Evolutionary conservation across 208 protist genomes (phyloP), one percentile per base, ranked within the genome.

Genomic region (Trypanosoma platydactyli): DNA sequence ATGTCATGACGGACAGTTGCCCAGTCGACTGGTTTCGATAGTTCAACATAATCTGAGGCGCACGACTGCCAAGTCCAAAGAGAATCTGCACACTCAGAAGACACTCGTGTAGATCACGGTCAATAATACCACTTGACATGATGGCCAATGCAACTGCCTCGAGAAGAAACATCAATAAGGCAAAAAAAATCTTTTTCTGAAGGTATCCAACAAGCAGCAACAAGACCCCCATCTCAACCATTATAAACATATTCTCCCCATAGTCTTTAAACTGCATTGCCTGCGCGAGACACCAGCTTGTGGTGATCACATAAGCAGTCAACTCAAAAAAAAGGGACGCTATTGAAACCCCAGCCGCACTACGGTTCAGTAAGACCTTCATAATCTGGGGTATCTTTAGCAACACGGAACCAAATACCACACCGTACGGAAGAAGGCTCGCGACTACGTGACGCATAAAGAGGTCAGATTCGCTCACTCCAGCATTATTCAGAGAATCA

Each of bases 301-400:
- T 90, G 2, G 82, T 84, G 30, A 93, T 89, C 42, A 90, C 75
- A 68, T 86, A 96, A 6, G 82, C 80, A 24, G 84, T 60, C n/a
- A 93, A 50, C 60, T 96, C 88, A 22, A 96, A 50, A 24, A 76
- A 68, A 56, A 87, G 75, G 3, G 88, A 68, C 20, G 68, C 29
- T 22, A 92, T 54, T 6, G 86, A 93, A 64, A 96, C 81, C 45
- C 91, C 91, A 27, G 81, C 80, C 0, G 85, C 86, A 41, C 73
- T 83, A 27, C 73, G 64, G 44, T 73, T 59, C 35, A 76, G 69
- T 46, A 71, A 24, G 41, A 96, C 76, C 57, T 82, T 92, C 20
- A 92, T 25, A 63, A 96, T 94, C 77, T 96, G 91, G 16, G 91
- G 91, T 35, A 94, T 64, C 68, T 96, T 96, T 46, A 96, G 71